phyloP scores from a whole-genome alignment of 1,139 yeast genomes.

The Magnusiomyces paraingens region DNA sequence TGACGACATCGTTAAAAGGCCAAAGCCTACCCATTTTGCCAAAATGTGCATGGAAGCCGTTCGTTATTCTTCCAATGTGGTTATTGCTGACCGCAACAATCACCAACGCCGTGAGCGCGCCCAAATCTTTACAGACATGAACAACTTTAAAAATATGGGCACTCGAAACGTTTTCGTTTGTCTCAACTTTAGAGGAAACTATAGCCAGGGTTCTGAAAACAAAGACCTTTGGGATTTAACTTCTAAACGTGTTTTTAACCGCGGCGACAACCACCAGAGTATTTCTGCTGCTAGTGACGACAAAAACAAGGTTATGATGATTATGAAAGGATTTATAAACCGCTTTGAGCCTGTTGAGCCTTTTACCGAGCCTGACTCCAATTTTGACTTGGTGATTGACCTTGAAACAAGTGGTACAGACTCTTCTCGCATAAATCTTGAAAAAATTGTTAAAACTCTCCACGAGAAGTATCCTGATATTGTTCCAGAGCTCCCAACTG shows the following conservation, averaged over 20 bases:
- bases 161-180: conserved; percentile 45
- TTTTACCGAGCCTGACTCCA: conserved; percentile 50
- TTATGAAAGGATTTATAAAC: conserved; percentile 67
- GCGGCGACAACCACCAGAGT: conserved; percentile 92
- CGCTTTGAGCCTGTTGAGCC: conserved; percentile 58
- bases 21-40: conserved; percentile 40
- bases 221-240: conserved; percentile 40
- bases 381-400: conserved; percentile 59
- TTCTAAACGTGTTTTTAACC: conserved; percentile 46
- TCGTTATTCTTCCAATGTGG: conserved; percentile 42
- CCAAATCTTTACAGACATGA: conserved; percentile 51
- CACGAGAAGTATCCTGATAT: conserved; percentile 43
- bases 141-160: conserved; percentile 4
- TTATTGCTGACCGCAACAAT: conserved; percentile 79
- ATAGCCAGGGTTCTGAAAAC: conserved; percentile 8
- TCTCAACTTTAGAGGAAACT: conserved; percentile 53
- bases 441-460: conserved; percentile 39
- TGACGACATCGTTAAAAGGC: conserved; percentile 58
- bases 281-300: conserved; percentile 52
- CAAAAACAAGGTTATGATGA: conserved; percentile 43
- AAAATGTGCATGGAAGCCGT: conserved; percentile 37
- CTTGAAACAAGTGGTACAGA: conserved; percentile 39
- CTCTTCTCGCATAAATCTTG: conserved; percentile 51
- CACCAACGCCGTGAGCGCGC: conserved; percentile 64
- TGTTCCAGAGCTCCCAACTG: conserved; percentile 38